These are phyloP conservation scores for Heliamphora pulchella DNA, from an alignment of 179 eudicot species.

Conservation along the genomic window DNA sequence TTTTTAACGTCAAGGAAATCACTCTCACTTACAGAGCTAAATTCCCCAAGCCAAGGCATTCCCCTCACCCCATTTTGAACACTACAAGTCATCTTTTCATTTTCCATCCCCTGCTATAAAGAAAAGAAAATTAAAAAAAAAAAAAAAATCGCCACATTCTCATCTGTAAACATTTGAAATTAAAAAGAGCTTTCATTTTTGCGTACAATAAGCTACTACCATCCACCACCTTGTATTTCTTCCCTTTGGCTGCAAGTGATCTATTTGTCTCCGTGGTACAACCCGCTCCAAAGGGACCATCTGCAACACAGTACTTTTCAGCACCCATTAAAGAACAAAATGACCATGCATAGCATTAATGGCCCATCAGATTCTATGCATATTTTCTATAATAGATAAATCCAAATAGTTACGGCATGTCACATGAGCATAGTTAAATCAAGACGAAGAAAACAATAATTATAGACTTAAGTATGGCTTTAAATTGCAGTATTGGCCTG, in stretches of 20 bases:
- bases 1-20: constrained; percentile 26
- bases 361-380: not conserved
- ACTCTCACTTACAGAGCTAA: constrained; percentile 35
- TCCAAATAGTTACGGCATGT: not conserved
- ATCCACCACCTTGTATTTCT: constrained; percentile 51
- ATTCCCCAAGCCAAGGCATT: constrained; percentile 46
- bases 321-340: constrained; percentile 18
- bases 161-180: constrained; percentile 7
- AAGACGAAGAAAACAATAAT: not conserved
- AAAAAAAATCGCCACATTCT: constrained; percentile 1
- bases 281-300: constrained; percentile 25
- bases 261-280: constrained; percentile 35
- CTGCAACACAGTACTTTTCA: constrained; percentile 35
- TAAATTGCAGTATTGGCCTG: no score
- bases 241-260: constrained; percentile 32
- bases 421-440: not conserved
- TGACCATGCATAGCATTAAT: not conserved
- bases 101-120: constrained; percentile 35
- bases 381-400: not conserved
- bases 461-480: no score
- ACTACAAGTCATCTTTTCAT: constrained; percentile 42
- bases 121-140: constrained; percentile 9
- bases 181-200: constrained; percentile 16
- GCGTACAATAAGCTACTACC: constrained; percentile 36
- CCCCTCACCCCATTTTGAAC: constrained; percentile 35